phyloP scores from a whole-genome alignment of 306 rosid genomes.

The Lathyrus oleraceus region DNA sequence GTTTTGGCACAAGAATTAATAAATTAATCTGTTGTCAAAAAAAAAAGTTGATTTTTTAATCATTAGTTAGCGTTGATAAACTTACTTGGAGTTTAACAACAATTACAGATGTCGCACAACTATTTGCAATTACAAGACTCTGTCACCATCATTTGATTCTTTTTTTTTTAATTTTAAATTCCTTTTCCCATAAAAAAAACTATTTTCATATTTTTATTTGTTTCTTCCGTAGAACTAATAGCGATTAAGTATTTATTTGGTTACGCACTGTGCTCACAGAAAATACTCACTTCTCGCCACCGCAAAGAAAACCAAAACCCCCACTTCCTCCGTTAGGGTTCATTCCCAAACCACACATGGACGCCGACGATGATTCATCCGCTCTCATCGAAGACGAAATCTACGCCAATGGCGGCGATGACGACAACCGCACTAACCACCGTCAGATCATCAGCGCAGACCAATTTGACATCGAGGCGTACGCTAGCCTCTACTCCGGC shows the following conservation, averaged over 20 bases:
- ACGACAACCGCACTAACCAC: constrained; percentile 46
- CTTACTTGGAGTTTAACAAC: no score
- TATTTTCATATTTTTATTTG: no score
- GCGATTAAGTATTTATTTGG: not conserved
- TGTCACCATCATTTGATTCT: no score
- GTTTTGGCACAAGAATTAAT: no score
- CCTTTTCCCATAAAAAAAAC: no score
- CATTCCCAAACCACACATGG: constrained; percentile 44
- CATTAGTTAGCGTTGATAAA: no score
- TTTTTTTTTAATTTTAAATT: no score
- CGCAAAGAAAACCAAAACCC: not conserved
- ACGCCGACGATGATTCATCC: constrained; percentile 62
- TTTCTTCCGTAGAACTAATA: not conserved
- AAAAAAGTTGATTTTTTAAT: no score
- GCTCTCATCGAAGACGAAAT: constrained; percentile 68
- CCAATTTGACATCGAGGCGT: constrained; percentile 83
- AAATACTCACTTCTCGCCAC: not conserved
- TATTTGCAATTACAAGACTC: no score
- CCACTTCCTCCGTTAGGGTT: constrained; percentile 4
- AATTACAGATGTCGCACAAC: no score
- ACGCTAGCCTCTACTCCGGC: constrained; percentile 72
- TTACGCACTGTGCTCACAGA: not conserved
- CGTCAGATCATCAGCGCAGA: constrained; percentile 75
- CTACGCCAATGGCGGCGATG: constrained; percentile 59
- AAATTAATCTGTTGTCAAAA: no score